Conservation (phyloP, 805 yeast genomes). For the Jamesozyma gamospora region DNA sequence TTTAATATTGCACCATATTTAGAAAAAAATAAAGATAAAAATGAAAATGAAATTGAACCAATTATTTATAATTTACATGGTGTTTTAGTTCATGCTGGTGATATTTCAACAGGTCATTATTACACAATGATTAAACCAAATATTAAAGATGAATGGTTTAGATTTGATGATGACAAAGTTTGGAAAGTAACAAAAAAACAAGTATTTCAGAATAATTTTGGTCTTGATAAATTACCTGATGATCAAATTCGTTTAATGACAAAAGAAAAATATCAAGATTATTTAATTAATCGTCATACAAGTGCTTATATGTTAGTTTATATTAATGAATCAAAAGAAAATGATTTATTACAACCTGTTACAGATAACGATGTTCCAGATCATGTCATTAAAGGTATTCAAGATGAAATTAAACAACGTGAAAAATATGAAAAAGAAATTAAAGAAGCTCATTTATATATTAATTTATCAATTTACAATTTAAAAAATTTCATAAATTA, state of each 20-base stretch:
- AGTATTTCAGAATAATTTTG: constrained; percentile 88
- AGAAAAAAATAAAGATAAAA: constrained; percentile 49
- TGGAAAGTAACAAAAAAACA: constrained; percentile 76
- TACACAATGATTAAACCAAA: constrained; percentile 87
- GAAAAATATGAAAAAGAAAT: constrained; percentile 45
- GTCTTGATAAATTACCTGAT: constrained; percentile 53
- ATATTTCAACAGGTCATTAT: constrained; percentile 91
- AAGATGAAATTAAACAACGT: constrained; percentile 50
- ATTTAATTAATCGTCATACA: constrained; percentile 68
- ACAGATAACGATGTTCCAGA: constrained; percentile 50
- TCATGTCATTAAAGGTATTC: constrained; percentile 57
- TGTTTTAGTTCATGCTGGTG: constrained; percentile 92
- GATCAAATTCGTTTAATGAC: constrained; percentile 42
- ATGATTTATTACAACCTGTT: constrained; percentile 49
- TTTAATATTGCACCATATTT: constrained; percentile 75
- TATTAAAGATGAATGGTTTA: constrained; percentile 61
- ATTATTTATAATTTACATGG: constrained; percentile 74
- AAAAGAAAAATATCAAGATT: constrained; percentile 52
- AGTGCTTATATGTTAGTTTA: constrained; percentile 97
- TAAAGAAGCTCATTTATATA: constrained; percentile 62
- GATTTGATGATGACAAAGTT: constrained; percentile 93
- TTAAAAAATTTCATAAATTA: constrained; percentile 44
- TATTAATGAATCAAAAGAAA: constrained; percentile 52
- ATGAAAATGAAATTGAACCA: constrained; percentile 13
- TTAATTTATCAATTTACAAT: constrained; percentile 48